Percentiles rank a stretch among this genome's conserved stretches.
phyloP scores from a whole-genome alignment of 2,329 filamentous ascomycete species.

The Ceratocystis destructans region DNA sequence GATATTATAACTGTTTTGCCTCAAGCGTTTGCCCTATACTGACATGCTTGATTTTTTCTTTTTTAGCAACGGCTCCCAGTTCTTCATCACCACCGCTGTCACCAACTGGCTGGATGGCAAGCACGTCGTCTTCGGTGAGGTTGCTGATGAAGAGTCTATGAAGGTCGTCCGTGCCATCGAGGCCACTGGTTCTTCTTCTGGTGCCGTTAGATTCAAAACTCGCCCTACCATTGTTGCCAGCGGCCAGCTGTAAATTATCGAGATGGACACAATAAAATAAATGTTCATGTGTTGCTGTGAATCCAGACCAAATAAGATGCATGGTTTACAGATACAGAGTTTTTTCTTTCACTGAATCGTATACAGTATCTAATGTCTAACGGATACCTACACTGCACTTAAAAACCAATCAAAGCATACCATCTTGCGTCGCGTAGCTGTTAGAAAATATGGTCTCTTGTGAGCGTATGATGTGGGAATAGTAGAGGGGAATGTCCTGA shows the following conservation, averaged over 20 bases:
- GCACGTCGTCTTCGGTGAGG: slow-evolving; percentile 76
- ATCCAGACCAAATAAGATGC: neutral
- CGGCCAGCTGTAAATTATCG: slow-evolving; percentile 28
- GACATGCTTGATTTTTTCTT: slow-evolving; percentile 22
- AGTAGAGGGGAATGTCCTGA: no score
- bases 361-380: no score
- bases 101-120: slow-evolving; percentile 75
- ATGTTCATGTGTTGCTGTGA: neutral
- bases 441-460: neutral
- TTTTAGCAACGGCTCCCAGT: slow-evolving; percentile 87
- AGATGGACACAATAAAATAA: slow-evolving; percentile 1
- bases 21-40: neutral
- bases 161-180: slow-evolving; percentile 47
- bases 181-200: slow-evolving; percentile 42
- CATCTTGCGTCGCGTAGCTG: neutral
- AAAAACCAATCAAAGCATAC: no score
- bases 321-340: neutral
- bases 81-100: slow-evolving; percentile 89
- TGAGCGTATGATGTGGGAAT: neutral
- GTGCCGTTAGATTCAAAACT: slow-evolving; percentile 42
- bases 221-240: slow-evolving; percentile 44
- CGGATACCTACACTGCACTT: no score
- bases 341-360: neutral
- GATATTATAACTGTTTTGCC: slow-evolving; percentile 21
- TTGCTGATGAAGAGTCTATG: slow-evolving; percentile 39